Conservation (phyloP, 192 early-diverging fungal species). For the Podila epicladia region DNA sequence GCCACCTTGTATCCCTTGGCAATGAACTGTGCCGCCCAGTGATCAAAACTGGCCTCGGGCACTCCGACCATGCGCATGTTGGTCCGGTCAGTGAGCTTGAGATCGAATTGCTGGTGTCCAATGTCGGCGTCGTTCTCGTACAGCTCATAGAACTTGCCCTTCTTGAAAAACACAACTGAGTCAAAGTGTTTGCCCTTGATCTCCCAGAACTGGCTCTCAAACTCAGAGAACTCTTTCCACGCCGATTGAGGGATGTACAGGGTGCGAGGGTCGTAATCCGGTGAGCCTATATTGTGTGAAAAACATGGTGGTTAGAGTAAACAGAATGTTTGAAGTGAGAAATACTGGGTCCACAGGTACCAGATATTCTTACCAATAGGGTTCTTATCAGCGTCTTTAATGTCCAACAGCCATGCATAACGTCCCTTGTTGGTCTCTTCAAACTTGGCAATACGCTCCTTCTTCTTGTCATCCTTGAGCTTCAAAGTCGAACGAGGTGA, state of each 20-base stretch:
- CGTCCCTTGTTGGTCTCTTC: constrained; percentile 87
- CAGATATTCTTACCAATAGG: constrained; percentile 53
- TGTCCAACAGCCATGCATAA: constrained; percentile 87
- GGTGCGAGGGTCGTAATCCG: constrained; percentile 93
- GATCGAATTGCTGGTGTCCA: constrained; percentile 94
- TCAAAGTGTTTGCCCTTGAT: constrained; percentile 93
- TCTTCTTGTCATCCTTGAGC: constrained; percentile 49
- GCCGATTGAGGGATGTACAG: constrained; percentile 82
- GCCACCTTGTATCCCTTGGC: constrained; percentile 95
- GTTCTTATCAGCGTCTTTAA: constrained; percentile 81
- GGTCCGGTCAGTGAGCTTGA: constrained; percentile 94
- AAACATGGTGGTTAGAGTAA: background rate
- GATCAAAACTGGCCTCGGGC: constrained; percentile 92
- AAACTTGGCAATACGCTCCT: constrained; percentile 73
- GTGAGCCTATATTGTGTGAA: constrained; percentile 52
- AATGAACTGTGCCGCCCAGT: constrained; percentile 96
- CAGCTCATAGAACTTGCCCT: constrained; percentile 99
- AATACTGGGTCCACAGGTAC: too few relatives aligned
- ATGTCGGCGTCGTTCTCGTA: constrained; percentile 99
- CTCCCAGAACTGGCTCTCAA: constrained; percentile 99
- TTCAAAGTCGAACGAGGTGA: constrained; percentile 15
- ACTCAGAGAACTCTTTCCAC: constrained; percentile 90
- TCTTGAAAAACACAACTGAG: constrained; percentile 95
- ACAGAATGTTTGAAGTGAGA: too few relatives aligned
- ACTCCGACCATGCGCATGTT: constrained; percentile 99